Evolutionary conservation across 2,329 filamentous ascomycete species (phyloP).

Genomic region (Bipolaris zeicola): DNA sequence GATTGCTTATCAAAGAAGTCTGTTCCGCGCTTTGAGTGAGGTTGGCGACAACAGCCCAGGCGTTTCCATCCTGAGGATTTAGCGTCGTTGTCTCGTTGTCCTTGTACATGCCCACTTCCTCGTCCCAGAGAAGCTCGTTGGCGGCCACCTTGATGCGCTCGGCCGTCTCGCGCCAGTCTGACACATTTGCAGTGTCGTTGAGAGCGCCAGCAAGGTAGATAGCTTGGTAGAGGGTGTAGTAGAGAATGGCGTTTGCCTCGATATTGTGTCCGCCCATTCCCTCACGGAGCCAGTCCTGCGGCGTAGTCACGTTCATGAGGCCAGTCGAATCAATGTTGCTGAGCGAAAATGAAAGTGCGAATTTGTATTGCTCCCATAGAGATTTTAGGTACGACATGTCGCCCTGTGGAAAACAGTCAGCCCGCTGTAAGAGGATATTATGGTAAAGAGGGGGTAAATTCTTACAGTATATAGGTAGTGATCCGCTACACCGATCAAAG

Average conservation of each 20-base stretch:
- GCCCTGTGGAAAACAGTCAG: slow-evolving; percentile 28
- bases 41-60: slow-evolving; percentile 50
- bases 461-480: slow-evolving; percentile 52
- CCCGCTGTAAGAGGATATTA: not conserved
- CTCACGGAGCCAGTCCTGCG: slow-evolving; percentile 56
- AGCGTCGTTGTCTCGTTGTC: slow-evolving; percentile 61
- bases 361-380: slow-evolving; percentile 54
- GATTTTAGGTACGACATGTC: slow-evolving; percentile 48
- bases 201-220: slow-evolving; percentile 58
- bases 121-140: slow-evolving; percentile 57
- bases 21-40: slow-evolving; percentile 42
- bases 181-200: slow-evolving; percentile 50
- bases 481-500: slow-evolving; percentile 53
- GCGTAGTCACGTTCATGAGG: slow-evolving; percentile 54
- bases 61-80: slow-evolving; percentile 55
- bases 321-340: slow-evolving; percentile 51
- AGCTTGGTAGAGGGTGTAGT: slow-evolving; percentile 60
- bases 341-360: slow-evolving; percentile 52
- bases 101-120: slow-evolving; percentile 56
- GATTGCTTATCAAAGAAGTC: slow-evolving; percentile 38
- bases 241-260: slow-evolving; percentile 55
- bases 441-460: not conserved
- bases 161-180: slow-evolving; percentile 51
- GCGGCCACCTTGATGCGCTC: slow-evolving; percentile 53
- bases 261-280: slow-evolving; percentile 59